Percentiles rank a stretch among this genome's conserved stretches.
Evolutionary conservation across 345 rosid genomes (phyloP).

Genomic region (Eucalyptus leucophloia): DNA sequence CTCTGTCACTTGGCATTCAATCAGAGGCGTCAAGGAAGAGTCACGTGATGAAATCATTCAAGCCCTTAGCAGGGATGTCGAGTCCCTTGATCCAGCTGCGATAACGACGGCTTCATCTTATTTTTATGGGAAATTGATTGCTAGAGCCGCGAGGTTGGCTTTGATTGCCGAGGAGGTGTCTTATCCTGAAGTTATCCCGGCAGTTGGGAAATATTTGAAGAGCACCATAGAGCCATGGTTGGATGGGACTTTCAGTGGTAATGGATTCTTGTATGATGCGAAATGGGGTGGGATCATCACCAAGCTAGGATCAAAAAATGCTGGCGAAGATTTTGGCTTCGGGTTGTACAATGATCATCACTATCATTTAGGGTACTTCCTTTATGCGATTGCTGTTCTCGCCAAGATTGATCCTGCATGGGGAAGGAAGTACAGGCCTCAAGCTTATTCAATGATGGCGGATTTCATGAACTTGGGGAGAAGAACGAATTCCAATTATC

Average conservation of each 20-base stretch:
- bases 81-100: constrained; percentile 33
- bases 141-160: constrained; percentile 85
- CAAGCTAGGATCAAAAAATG: constrained; percentile 46
- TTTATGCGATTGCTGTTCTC: constrained; percentile 80
- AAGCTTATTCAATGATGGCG: constrained; percentile 73
- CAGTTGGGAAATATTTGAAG: constrained; percentile 50
- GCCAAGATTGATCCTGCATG: constrained; percentile 73
- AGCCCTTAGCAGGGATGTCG: constrained; percentile 64
- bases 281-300: constrained; percentile 90
- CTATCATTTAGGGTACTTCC: constrained; percentile 83
- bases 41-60: constrained; percentile 36
- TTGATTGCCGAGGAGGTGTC: constrained; percentile 80
- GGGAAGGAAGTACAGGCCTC: constrained; percentile 77
- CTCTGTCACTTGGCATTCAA: constrained; percentile 85
- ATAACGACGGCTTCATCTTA: constrained; percentile 52
- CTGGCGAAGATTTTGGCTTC: constrained; percentile 81
- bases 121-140: constrained; percentile 69
- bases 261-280: constrained; percentile 69
- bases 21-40: constrained; percentile 47
- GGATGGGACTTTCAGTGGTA: constrained; percentile 57
- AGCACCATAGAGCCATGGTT: constrained; percentile 82
- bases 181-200: constrained; percentile 52
- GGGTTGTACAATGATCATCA: constrained; percentile 78
- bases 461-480: constrained; percentile 73
- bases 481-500: constrained; percentile 33